Base-by-base conservation (phyloP, 2,329 filamentous ascomycete species). In the Colletotrichum musicola region DNA sequence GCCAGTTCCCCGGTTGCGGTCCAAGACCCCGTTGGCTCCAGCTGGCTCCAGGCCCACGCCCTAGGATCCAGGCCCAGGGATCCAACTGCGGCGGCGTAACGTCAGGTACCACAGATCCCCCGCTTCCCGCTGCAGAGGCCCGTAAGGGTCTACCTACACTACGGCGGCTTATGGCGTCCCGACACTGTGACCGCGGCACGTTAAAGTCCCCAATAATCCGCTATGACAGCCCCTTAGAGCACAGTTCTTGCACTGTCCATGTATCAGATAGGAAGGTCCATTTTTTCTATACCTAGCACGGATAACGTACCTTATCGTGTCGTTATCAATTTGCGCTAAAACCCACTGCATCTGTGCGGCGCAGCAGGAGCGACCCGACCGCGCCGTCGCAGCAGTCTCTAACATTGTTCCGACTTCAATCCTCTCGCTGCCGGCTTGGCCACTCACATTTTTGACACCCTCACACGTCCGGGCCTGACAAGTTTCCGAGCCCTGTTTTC, bases 371-470 rank as follows among this genome's bases (percentile, higher is more conserved):
- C 64, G 61, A 64, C 38, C 40, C 10, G 51, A 63, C 59, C 53
- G 38, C 53, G 61, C 10, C 35, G 30, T 35, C 30, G 54, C 46
- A 27, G 27, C 47, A 42, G 46, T 63, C 40, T 68, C 50, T 22
- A 65, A 68, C 66, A 51, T 61, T 61, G 62, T 68, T 68, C 55
- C 50, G 50, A 68, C 66, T 56, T 65, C 66, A 65, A 51, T 51
- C 22, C 30, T 64, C 25, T 60, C 18, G 40, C 18, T 47, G 40
- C 44, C 59, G n/a, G 25, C 44, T 38, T 63, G 25, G 25, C 53
- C 27, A 44, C 25, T 25, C 13, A 20, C 60, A 22, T 38, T 62
- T 38, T 62, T 59, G 55, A 56, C 53, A 55, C 62, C 22, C 38
- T 46, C 22, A 25, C 16, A 20, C 18, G 6, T 20, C 47, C 20